These are phyloP conservation scores for Tolypocladium pustulatum DNA, from an alignment of 2,329 filamentous ascomycete species.

Conservation along the genomic window DNA sequence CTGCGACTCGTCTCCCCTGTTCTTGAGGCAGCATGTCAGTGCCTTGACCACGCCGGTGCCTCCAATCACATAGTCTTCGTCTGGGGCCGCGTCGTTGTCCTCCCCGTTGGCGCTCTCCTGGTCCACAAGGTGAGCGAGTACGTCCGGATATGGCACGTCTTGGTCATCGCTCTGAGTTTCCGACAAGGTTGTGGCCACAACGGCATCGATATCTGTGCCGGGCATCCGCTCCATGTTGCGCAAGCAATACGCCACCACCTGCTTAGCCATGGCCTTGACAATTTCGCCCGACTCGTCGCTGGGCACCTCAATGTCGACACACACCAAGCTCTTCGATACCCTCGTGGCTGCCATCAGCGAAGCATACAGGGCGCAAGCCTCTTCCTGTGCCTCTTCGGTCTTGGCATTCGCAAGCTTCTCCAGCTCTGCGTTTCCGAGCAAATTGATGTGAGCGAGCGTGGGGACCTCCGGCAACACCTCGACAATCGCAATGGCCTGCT, in stretches of 20 bases:
- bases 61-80: constrained; percentile 92
- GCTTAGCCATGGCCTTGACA: constrained; percentile 83
- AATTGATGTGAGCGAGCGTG: constrained; percentile 73
- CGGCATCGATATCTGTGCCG: constrained; percentile 48
- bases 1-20: constrained; percentile 54
- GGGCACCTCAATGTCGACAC: constrained; percentile 86
- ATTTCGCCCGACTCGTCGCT: constrained; percentile 74
- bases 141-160: constrained; percentile 53
- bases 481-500: constrained; percentile 82
- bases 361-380: constrained; percentile 87
- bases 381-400: constrained; percentile 74
- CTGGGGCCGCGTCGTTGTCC: constrained; percentile 60
- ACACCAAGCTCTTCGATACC: constrained; percentile 73
- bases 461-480: constrained; percentile 81
- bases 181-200: constrained; percentile 31
- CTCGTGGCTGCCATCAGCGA: constrained; percentile 82
- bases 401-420: constrained; percentile 61
- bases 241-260: constrained; percentile 89
- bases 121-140: constrained; percentile 79
- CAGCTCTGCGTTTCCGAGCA: constrained; percentile 71
- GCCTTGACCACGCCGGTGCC: constrained; percentile 94
- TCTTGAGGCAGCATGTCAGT: constrained; percentile 78
- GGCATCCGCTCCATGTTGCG: constrained; percentile 79
- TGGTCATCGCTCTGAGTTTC: constrained; percentile 21
- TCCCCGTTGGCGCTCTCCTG: constrained; percentile 43